Conservation (phyloP, 2,329 filamentous ascomycete genomes). For the Paramyrothecium sp. region DNA sequence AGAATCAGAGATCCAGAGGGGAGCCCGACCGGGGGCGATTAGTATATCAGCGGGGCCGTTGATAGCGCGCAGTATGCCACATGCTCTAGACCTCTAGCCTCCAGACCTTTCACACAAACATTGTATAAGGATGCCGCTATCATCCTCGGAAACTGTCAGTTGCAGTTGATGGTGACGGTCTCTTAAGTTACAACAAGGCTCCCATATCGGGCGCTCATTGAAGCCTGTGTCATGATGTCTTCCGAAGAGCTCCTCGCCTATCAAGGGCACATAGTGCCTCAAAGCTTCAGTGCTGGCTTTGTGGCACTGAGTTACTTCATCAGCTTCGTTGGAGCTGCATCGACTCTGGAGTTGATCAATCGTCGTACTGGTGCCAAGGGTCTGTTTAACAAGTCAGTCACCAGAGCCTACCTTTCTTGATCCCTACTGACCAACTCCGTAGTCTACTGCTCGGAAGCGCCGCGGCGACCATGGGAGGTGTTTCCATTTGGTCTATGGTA, state of each 20-base stretch:
- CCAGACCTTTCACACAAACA: neutral
- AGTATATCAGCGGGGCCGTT: neutral
- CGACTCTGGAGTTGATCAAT: slow-evolving; percentile 80
- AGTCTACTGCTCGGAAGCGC: slow-evolving; percentile 64
- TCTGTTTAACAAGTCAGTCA: slow-evolving; percentile 63
- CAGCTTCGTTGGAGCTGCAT: slow-evolving; percentile 73
- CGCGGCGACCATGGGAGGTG: slow-evolving; percentile 70
- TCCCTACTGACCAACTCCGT: neutral
- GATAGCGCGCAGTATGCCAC: neutral
- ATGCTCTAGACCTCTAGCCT: neutral
- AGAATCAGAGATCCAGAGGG: neutral
- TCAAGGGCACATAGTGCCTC: slow-evolving; percentile 43
- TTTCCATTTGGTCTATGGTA: slow-evolving; percentile 72
- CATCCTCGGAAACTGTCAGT: neutral
- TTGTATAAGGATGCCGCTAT: neutral
- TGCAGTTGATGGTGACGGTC: neutral
- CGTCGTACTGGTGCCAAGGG: slow-evolving; percentile 69
- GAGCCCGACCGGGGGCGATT: neutral
- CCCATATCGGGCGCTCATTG: slow-evolving; percentile 2
- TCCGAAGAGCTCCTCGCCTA: slow-evolving; percentile 37
- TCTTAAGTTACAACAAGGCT: neutral
- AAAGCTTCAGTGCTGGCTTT: slow-evolving; percentile 56
- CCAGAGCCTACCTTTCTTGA: neutral
- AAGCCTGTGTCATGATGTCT: slow-evolving; percentile 13
- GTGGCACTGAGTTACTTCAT: slow-evolving; percentile 73